Conservation (phyloP, 371 early-diverging fungal genomes). For the Mucor piriformis region DNA sequence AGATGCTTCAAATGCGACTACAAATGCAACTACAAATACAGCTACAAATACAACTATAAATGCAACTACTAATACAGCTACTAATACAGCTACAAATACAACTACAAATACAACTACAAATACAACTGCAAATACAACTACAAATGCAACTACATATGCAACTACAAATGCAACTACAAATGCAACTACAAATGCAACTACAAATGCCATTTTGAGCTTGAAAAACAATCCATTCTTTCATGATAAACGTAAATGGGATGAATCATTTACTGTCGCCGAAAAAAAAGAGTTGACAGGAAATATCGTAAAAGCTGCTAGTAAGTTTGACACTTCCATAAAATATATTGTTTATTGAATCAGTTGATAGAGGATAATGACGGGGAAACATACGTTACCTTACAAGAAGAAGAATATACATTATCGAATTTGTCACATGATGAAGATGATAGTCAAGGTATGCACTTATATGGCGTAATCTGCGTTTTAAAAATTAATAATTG, state of each 20-base stretch:
- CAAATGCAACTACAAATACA: no score
- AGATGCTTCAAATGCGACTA: no score
- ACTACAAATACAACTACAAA: no score
- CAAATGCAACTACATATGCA: no score
- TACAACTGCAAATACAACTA: no score
- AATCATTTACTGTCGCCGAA: conserved; percentile 29
- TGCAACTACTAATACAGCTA: no score
- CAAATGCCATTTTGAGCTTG: conserved; percentile 10
- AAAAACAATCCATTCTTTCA: conserved; percentile 14
- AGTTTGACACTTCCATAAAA: conserved; percentile 1
- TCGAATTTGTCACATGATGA: neutral
- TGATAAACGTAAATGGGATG: conserved; percentile 39
- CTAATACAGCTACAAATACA: no score
- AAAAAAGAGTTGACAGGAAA: conserved; percentile 29
- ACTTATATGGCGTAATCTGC: neutral
- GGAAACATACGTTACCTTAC: conserved; percentile 27
- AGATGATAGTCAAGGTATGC: conserved; percentile 23
- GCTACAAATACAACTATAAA: no score
- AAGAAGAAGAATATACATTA: conserved; percentile 26
- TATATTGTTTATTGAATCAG: neutral
- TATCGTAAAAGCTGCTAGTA: conserved; percentile 40
- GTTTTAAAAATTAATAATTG: neutral
- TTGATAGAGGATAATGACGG: conserved; percentile 26
- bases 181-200: conserved; percentile 3
- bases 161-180: neutral